Evolutionary conservation across 202 grass and related monocot species (phyloP).

Genomic region (Musa balbisiana): DNA sequence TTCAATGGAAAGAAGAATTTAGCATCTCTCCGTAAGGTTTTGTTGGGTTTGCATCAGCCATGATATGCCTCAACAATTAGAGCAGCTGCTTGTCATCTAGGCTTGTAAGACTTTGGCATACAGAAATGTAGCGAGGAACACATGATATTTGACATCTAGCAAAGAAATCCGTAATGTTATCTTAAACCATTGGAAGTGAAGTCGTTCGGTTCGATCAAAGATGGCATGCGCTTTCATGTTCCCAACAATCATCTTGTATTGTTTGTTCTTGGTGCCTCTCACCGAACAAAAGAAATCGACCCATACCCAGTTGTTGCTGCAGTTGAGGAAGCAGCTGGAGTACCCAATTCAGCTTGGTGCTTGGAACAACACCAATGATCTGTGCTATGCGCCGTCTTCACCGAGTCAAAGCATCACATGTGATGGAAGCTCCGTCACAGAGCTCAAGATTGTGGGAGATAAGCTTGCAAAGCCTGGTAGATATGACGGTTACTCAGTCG

Average conservation of each 20-base stretch:
- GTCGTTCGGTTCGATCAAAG: neutral
- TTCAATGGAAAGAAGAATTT: neutral
- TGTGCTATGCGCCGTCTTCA: constrained; percentile 49
- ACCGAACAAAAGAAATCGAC: constrained; percentile 52
- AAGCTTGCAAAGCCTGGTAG: constrained; percentile 51
- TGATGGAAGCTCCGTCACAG: constrained; percentile 42
- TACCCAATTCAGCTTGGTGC: constrained; percentile 63
- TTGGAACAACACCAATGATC: constrained; percentile 43
- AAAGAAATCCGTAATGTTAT: neutral
- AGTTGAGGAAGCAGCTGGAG: constrained; percentile 78
- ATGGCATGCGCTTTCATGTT: constrained; percentile 36
- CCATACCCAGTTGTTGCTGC: constrained; percentile 57
- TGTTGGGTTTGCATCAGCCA: too few relatives aligned
- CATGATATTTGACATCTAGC: neutral
- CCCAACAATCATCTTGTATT: constrained; percentile 36
- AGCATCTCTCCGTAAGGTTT: neutral
- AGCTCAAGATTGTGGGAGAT: constrained; percentile 76
- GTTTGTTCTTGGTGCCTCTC: constrained; percentile 43
- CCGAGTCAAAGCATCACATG: constrained; percentile 39
- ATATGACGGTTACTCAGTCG: constrained; percentile 51
- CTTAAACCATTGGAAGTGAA: neutral
- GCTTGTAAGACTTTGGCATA: too few relatives aligned
- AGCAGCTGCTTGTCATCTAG: too few relatives aligned
- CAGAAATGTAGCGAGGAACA: too few relatives aligned
- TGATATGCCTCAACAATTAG: too few relatives aligned